phyloP scores from a whole-genome alignment of 768 basidiomycete species.

The Auricularia cornea region DNA sequence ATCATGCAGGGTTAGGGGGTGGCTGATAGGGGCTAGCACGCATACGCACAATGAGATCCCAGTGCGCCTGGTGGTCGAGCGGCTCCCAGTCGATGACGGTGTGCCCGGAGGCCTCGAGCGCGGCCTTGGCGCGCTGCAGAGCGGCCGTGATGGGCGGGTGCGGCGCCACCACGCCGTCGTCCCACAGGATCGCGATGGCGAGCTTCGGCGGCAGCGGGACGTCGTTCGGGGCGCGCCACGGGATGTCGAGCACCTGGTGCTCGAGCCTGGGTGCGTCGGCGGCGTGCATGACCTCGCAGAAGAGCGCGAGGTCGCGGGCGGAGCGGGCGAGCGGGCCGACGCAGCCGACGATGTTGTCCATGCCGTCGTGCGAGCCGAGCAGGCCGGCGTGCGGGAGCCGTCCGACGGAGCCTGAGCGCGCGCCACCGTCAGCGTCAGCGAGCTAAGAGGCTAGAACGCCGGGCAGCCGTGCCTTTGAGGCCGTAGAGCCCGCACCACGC shows the following conservation, averaged over 20 bases:
- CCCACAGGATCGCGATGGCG: slow-evolving; percentile 39
- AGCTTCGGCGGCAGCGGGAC: slow-evolving; percentile 34
- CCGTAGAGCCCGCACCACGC: slow-evolving; percentile 35
- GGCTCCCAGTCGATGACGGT: slow-evolving; percentile 44
- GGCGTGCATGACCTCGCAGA: slow-evolving; percentile 40
- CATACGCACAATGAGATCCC: slow-evolving; percentile 39
- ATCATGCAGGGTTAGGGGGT: not conserved
- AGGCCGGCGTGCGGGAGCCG: slow-evolving; percentile 21
- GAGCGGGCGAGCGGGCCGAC: slow-evolving; percentile 42
- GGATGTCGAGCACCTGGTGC: slow-evolving; percentile 39
- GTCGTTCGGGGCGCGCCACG: slow-evolving; percentile 32
- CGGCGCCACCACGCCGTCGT: slow-evolving; percentile 42
- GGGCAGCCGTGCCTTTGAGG: slow-evolving; percentile 39
- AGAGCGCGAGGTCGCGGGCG: slow-evolving; percentile 40
- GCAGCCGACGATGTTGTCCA: slow-evolving; percentile 42
- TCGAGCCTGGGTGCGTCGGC: slow-evolving; percentile 39
- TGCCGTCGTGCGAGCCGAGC: slow-evolving; percentile 38
- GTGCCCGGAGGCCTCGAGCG: slow-evolving; percentile 38
- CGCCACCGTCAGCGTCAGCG: not conserved
- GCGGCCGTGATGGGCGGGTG: slow-evolving; percentile 40
- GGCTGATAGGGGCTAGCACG: not conserved
- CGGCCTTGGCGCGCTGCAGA: slow-evolving; percentile 30
- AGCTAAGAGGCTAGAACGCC: too few species aligned
- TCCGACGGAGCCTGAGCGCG: slow-evolving; percentile 14
- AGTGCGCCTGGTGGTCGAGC: slow-evolving; percentile 34